These are phyloP conservation scores for Phytophthora crassamura DNA, from an alignment of 352 stramenopile species.

Conservation along the genomic window DNA sequence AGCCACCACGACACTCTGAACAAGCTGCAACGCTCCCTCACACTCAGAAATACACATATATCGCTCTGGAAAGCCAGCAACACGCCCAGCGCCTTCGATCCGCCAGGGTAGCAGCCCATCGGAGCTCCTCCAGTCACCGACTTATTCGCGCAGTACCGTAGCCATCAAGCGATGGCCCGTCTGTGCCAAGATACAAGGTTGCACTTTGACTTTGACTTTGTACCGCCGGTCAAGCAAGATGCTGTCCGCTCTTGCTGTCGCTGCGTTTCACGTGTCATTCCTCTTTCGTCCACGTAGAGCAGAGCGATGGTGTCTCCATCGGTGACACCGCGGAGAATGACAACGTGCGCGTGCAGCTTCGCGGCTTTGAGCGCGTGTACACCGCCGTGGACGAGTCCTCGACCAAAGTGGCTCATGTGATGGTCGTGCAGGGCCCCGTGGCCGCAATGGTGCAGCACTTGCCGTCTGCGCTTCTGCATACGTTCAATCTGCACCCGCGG, in stretches of 20 bases:
- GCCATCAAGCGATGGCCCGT: constrained; percentile 21
- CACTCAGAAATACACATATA: constrained; percentile 21
- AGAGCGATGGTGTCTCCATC: constrained; percentile 10
- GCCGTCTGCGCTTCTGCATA: constrained; percentile 31
- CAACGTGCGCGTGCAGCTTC: constrained; percentile 27
- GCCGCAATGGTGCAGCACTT: constrained; percentile 18
- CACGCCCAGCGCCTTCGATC: constrained; percentile 28
- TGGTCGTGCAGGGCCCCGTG: constrained; percentile 25
- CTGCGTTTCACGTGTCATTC: constrained; percentile 17
- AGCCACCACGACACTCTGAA: constrained; percentile 28
- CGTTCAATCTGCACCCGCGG: constrained; percentile 47
- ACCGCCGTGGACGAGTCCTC: constrained; percentile 32
- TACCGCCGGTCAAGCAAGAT: no score
- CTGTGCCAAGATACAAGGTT: constrained; percentile 8
- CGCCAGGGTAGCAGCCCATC: constrained; percentile 21
- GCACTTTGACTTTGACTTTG: no score
- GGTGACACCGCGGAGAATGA: constrained; percentile 18
- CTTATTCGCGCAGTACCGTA: constrained; percentile 26
- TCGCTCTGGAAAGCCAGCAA: constrained; percentile 35
- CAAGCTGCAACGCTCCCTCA: constrained; percentile 19
- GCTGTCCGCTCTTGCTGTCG: background rate
- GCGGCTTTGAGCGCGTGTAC: constrained; percentile 40
- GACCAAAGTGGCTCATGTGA: constrained; percentile 38
- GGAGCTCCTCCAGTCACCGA: no score
- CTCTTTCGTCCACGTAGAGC: background rate